Conservation (phyloP, 2,329 filamentous ascomycete genomes). For the Ophiocordyceps unilateralis region DNA sequence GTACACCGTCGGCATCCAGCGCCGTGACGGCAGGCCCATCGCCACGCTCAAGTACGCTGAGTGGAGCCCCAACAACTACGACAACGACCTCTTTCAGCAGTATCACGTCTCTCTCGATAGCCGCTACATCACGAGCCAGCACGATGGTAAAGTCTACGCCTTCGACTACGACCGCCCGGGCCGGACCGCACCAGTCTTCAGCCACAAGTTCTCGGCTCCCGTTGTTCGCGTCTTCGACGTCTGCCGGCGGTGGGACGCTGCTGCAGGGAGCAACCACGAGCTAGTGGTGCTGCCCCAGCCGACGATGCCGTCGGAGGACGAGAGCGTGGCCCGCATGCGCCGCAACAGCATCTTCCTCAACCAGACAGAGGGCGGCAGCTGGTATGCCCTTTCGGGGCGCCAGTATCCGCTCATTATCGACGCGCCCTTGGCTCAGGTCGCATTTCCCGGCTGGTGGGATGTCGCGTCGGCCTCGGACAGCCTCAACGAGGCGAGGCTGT, state of each 20-base stretch:
- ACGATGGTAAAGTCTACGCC: constrained; percentile 70
- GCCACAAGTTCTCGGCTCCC: constrained; percentile 53
- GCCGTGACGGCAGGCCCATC: constrained; percentile 55
- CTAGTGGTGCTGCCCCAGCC: constrained; percentile 81
- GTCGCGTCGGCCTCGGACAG: constrained; percentile 20
- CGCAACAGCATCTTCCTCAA: constrained; percentile 67
- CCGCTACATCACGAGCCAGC: constrained; percentile 73
- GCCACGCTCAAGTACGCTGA: constrained; percentile 87
- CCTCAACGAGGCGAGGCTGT: constrained; percentile 28
- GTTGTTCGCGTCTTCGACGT: constrained; percentile 84
- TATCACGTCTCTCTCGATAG: constrained; percentile 68
- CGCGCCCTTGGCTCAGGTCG: constrained; percentile 30
- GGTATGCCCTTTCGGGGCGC: constrained; percentile 83
- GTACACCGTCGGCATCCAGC: constrained; percentile 76
- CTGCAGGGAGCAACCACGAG: constrained; percentile 47
- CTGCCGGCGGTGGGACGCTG: constrained; percentile 52
- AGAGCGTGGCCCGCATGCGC: constrained; percentile 32
- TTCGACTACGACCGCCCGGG: constrained; percentile 47
- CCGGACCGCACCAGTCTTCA: constrained; percentile 41
- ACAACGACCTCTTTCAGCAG: constrained; percentile 72
- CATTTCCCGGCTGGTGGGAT: constrained; percentile 30
- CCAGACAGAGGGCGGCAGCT: constrained; percentile 68
- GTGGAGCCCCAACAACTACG: constrained; percentile 84
- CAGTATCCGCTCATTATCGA: constrained; percentile 75
- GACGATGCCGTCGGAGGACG: constrained; percentile 38